Evolutionary conservation across 2,329 filamentous ascomycete genomes (phyloP).

Genomic region (Capronia epimyces): DNA sequence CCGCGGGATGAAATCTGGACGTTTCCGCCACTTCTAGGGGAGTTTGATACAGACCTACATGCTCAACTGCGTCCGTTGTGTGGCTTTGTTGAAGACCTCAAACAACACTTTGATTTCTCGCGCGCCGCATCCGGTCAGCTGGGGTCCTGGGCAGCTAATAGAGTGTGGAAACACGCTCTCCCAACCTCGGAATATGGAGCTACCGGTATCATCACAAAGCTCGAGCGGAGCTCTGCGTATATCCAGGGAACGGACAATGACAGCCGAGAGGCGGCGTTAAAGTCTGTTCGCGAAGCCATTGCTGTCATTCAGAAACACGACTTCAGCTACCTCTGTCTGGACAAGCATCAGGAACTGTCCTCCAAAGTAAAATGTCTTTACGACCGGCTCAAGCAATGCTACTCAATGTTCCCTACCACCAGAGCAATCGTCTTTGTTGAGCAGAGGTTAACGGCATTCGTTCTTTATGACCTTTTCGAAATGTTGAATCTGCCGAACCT

Average conservation of each 20-base stretch:
- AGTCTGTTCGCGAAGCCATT: constrained; percentile 15
- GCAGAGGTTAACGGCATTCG: constrained; percentile 67
- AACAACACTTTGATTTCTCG: constrained; percentile 56
- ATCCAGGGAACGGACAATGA: constrained; percentile 9
- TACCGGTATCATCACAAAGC: constrained; percentile 10
- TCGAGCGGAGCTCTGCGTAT: constrained; percentile 19
- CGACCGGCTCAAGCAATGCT: constrained; percentile 57
- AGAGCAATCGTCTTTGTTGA: constrained; percentile 87
- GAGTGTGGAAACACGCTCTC: constrained; percentile 69
- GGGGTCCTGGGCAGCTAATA: constrained; percentile 79
- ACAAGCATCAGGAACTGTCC: constrained; percentile 39
- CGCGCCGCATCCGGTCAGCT: constrained; percentile 59
- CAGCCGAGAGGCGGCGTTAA: constrained; percentile 10
- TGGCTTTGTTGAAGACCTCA: constrained; percentile 49
- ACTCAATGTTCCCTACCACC: constrained; percentile 51
- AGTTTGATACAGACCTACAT: constrained; percentile 62
- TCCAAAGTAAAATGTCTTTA: constrained; percentile 63
- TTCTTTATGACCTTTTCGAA: constrained; percentile 64
- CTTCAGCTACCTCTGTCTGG: constrained; percentile 11
- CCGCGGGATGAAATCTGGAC: constrained; percentile 55
- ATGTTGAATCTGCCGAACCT: constrained; percentile 55
- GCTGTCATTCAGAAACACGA: constrained; percentile 18
- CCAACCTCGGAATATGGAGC: constrained; percentile 32
- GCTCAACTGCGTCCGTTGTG: constrained; percentile 50
- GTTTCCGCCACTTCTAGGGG: constrained; percentile 50